These are phyloP conservation scores for Macrocystidia cucumis DNA, from an alignment of 1,284 basidiomycete species.

Conservation along the genomic window DNA sequence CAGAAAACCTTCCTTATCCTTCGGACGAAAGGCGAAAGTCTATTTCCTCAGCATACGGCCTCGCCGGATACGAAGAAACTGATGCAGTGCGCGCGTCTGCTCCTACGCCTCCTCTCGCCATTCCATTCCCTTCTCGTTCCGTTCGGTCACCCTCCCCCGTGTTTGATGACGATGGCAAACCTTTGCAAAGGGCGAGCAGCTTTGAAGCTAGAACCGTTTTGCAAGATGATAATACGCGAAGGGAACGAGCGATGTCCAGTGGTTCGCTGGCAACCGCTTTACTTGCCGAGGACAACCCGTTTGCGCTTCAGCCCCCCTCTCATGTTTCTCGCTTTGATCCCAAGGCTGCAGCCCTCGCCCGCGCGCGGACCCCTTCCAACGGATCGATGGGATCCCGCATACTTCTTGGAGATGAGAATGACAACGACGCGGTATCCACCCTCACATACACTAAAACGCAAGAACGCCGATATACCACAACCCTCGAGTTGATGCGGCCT, in stretches of 20 bases:
- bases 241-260: constrained; percentile 27
- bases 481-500: constrained; percentile 67
- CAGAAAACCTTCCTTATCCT: no score
- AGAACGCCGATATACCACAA: constrained; percentile 60
- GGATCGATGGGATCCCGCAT: constrained; percentile 58
- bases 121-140: constrained; percentile 60
- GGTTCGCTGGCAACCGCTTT: constrained; percentile 28
- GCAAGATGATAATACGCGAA: constrained; percentile 17
- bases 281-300: constrained; percentile 46
- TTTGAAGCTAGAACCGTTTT: constrained; percentile 35
- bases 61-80: constrained; percentile 34
- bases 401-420: no score
- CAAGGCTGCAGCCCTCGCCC: constrained; percentile 44
- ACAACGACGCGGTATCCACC: constrained; percentile 40
- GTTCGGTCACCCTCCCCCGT: no score
- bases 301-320: constrained; percentile 52
- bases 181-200: constrained; percentile 19
- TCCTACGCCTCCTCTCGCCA: constrained; percentile 37
- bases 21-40: constrained; percentile 43
- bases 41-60: constrained; percentile 47
- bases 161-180: constrained; percentile 22
- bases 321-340: constrained; percentile 69
- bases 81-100: constrained; percentile 33
- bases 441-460: constrained; percentile 26
- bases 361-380: constrained; percentile 61